Base-by-base conservation (phyloP, 2,329 filamentous ascomycete genomes). In the Fusarium sp. region DNA sequence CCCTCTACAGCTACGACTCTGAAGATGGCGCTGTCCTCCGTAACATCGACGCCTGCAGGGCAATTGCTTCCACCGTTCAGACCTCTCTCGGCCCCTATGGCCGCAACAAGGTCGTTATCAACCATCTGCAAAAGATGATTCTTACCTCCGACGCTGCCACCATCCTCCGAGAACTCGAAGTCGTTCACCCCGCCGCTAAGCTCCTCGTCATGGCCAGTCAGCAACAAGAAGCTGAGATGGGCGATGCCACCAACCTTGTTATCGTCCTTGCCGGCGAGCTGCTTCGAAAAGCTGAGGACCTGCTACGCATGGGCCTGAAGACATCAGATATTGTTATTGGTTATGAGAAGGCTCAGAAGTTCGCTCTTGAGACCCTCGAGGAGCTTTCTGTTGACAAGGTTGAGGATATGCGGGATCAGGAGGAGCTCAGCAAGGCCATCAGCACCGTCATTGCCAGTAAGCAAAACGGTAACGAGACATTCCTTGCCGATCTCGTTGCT, bases 121-220 rank as follows among this genome's bases (percentile, higher is more conserved):
- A 99, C 87, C 97, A 99, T 84, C 88, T 99, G 70, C 94, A 97
- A 83, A 99, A 99, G 88, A 98, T 99, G 96, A 97, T 98, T 76
- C 87, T 99, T 72, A 99, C 97, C 75, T 98, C 94, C 66, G 96
- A 99, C 80, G 96, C 96, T 72, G 96, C 96, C 73, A 98, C 96
- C 45, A 99, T 99, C 80, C 88, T 99, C 75, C 92, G 94, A 78
- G 97, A 99, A 85, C 90, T 99, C 81, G 96, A 99, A 78, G 96
- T 99, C 69, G 94, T 99, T 60, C 96, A 99, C 85, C 96, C 97
- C 69, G 96, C 96, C 62, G 97, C 96, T 54, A 99, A 99, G 85
- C 87, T 99, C 71, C 86, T 99, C 57, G 96, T 99, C 76, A 99
- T 99, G 97, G 95, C 96, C 67, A 95, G 92, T 81, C 96, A 99